Percentiles rank a stretch among this genome's conserved stretches.
These are phyloP conservation scores for Rosa lucieae DNA, from an alignment of 306 rosid species.

Conservation along the genomic window DNA sequence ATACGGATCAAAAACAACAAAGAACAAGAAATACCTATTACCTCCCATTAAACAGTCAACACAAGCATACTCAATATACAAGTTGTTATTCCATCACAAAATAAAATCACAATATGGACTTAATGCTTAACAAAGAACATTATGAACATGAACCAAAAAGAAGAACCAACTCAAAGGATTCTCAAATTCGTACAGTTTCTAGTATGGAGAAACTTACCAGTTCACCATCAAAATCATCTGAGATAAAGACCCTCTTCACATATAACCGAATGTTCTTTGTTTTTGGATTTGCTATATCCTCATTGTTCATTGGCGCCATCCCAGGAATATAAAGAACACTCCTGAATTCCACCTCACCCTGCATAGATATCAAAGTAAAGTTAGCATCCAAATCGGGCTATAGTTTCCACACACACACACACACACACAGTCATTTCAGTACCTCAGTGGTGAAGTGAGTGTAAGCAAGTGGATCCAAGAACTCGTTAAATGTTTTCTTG, in stretches of 20 bases:
- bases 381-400: constrained; percentile 16
- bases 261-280: constrained; percentile 89
- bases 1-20: too few relatives aligned
- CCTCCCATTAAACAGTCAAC: background rate
- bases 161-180: background rate
- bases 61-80: background rate
- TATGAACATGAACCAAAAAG: constrained; percentile 7
- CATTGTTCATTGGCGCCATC: constrained; percentile 96
- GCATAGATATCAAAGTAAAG: constrained; percentile 35
- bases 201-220: constrained; percentile 62
- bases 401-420: background rate
- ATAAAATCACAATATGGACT: background rate
- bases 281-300: constrained; percentile 88
- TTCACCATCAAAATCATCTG: constrained; percentile 98
- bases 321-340: constrained; percentile 94
- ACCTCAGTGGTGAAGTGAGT: constrained; percentile 98
- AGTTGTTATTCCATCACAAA: background rate
- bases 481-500: constrained; percentile 83
- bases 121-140: background rate
- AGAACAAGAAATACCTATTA: background rate
- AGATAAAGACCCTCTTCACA: constrained; percentile 95
- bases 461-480: constrained; percentile 84
- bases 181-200: constrained; percentile 2
- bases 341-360: constrained; percentile 98
- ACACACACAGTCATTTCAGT: constrained; percentile 8